Conservation (phyloP, 2,329 filamentous ascomycete species). For the Zymoseptoria brevis region DNA sequence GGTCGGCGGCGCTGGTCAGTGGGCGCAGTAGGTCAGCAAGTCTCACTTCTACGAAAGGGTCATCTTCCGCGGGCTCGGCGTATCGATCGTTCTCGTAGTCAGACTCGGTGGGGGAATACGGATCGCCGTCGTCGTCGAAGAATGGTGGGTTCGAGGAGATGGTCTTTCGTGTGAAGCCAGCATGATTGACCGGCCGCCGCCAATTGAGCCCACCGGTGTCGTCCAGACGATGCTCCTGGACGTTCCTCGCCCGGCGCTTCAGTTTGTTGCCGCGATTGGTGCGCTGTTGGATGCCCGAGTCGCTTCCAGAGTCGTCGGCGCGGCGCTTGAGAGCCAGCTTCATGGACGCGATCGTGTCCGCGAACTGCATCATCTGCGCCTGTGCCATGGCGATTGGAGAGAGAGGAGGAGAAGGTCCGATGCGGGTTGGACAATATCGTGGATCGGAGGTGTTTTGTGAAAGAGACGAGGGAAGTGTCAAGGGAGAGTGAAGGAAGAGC, state of each 20-base stretch:
- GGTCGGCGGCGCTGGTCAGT: slow-evolving; percentile 64
- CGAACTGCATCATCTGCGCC: slow-evolving; percentile 53
- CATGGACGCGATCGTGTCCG: slow-evolving; percentile 60
- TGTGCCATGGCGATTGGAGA: slow-evolving; percentile 37
- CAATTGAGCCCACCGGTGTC: slow-evolving; percentile 48
- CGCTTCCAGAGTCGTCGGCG: slow-evolving; percentile 67
- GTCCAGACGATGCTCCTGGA: slow-evolving; percentile 61
- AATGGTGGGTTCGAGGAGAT: slow-evolving; percentile 66
- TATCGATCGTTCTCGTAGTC: slow-evolving; percentile 59
- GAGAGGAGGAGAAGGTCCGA: background rate
- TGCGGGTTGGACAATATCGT: background rate
- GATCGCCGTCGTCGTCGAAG: slow-evolving; percentile 65
- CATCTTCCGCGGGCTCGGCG: slow-evolving; percentile 55
- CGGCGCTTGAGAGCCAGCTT: slow-evolving; percentile 58
- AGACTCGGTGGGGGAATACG: slow-evolving; percentile 18
- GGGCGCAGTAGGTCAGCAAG: slow-evolving; percentile 55
- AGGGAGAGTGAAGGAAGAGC: background rate
- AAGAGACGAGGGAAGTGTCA: background rate
- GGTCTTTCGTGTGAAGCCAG: slow-evolving; percentile 63
- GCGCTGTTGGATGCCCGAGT: slow-evolving; percentile 60
- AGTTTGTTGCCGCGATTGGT: slow-evolving; percentile 74
- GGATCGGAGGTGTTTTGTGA: background rate
- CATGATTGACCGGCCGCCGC: slow-evolving; percentile 53
- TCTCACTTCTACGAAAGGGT: slow-evolving; percentile 58
- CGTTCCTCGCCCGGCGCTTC: slow-evolving; percentile 65